Percentiles rank a stretch among this genome's conserved stretches.
phyloP scores from a whole-genome alignment of 768 basidiomycete genomes.

The Russula virescens region DNA sequence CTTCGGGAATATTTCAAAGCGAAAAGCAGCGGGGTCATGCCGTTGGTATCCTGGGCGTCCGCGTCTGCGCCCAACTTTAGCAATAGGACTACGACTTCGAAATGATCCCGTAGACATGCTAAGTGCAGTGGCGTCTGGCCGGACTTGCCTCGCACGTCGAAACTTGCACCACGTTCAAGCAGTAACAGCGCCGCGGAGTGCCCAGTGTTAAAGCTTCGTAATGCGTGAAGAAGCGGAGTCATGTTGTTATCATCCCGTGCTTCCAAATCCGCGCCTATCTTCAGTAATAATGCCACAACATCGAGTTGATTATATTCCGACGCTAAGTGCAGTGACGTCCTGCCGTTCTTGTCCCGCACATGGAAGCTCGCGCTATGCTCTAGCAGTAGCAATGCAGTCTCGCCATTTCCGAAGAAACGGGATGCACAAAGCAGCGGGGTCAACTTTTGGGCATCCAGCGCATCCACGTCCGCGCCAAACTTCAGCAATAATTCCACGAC shows the following conservation, averaged over 20 bases:
- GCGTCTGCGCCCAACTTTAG: too few species aligned
- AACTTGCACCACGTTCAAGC: too few species aligned
- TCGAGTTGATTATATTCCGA: too few species aligned
- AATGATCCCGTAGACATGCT: too few species aligned
- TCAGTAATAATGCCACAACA: neutral
- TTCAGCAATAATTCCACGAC: neutral
- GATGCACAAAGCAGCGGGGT: neutral
- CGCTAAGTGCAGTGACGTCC: conserved; percentile 19
- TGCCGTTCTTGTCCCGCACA: neutral
- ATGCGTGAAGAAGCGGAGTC: neutral
- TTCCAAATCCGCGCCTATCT: neutral
- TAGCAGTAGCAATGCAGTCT: neutral
- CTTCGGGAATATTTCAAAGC: too few species aligned
- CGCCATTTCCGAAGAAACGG: neutral
- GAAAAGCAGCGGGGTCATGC: too few species aligned
- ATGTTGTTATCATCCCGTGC: neutral
- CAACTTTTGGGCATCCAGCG: neutral
- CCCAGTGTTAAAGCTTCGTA: too few species aligned
- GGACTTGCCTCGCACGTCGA: too few species aligned
- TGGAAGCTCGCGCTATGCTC: neutral
- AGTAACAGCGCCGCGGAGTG: too few species aligned
- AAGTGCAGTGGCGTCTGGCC: too few species aligned
- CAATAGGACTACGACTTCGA: too few species aligned
- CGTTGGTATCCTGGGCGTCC: too few species aligned
- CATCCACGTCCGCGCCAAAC: neutral